Evolutionary conservation across 2,329 filamentous ascomycete species (phyloP).

Genomic region (Mycosphaerella sp.): DNA sequence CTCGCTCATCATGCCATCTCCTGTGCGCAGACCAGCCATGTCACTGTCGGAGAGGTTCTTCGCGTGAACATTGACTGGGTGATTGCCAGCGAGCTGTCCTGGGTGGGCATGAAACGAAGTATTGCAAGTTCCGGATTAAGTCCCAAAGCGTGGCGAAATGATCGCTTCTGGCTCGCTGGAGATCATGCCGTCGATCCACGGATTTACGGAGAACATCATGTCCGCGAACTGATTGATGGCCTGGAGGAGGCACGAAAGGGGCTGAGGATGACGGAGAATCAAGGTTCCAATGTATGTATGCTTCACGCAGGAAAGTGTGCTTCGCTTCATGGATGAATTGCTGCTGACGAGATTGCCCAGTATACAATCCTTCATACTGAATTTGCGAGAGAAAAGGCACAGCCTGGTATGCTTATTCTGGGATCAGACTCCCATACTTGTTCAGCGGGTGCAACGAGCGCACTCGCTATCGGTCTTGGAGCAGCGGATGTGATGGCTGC

Average conservation of each 20-base stretch:
- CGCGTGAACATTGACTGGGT: constrained; percentile 9
- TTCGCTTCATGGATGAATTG: neutral
- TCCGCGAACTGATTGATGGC: neutral
- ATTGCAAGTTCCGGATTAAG: neutral
- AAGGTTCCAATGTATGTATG: neutral
- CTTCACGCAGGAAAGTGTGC: neutral
- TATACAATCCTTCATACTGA: constrained; percentile 15
- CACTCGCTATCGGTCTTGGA: constrained; percentile 14
- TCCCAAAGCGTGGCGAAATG: constrained; percentile 8
- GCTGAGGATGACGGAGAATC: neutral
- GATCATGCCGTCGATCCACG: constrained; percentile 10
- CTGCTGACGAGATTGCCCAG: neutral
- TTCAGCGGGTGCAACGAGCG: constrained; percentile 9
- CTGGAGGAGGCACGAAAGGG: neutral
- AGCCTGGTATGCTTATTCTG: constrained; percentile 11
- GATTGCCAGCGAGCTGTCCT: constrained; percentile 12
- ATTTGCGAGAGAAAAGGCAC: constrained; percentile 8
- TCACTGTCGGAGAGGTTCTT: constrained; percentile 3
- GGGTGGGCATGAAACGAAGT: constrained; percentile 3
- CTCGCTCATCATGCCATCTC: constrained; percentile 8
- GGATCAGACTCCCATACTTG: constrained; percentile 10
- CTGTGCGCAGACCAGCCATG: neutral
- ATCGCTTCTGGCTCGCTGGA: constrained; percentile 11
- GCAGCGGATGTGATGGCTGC: constrained; percentile 14
- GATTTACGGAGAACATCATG: neutral